phyloP scores from a whole-genome alignment of 2,329 filamentous ascomycete species.

The Ophiosphaerella korrae region DNA sequence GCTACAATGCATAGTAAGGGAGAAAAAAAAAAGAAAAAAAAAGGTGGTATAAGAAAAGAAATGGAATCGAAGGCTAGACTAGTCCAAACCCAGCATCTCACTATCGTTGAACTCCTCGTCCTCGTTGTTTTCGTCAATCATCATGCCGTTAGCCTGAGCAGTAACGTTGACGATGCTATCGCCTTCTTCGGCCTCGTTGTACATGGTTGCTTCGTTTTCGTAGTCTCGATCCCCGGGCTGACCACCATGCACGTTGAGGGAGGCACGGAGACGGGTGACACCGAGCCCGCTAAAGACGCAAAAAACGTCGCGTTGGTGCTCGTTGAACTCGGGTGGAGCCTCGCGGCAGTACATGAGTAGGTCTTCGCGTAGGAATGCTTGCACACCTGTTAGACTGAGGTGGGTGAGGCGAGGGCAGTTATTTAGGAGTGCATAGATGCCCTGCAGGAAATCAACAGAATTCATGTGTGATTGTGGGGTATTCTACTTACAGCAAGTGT shows the following conservation, averaged over 20 bases:
- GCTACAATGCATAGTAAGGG: not conserved
- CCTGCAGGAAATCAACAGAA: constrained; percentile 57
- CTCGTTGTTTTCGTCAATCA: constrained; percentile 42
- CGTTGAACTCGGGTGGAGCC: constrained; percentile 90
- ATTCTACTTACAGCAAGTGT: constrained; percentile 71
- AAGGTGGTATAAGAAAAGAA: not conserved
- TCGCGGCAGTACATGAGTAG: constrained; percentile 84
- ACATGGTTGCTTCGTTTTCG: constrained; percentile 37
- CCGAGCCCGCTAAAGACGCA: constrained; percentile 94
- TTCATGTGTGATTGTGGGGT: not conserved
- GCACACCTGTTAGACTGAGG: constrained; percentile 90
- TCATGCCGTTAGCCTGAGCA: constrained; percentile 44
- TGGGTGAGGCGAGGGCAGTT: constrained; percentile 92
- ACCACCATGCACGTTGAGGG: constrained; percentile 65
- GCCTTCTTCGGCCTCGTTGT: constrained; percentile 38
- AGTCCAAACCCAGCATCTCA: constrained; percentile 49
- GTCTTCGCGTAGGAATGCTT: constrained; percentile 85
- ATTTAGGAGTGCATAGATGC: constrained; percentile 87
- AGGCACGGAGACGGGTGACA: constrained; percentile 75
- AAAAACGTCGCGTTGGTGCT: constrained; percentile 92
- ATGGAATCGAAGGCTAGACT: not conserved
- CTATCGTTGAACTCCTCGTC: constrained; percentile 54
- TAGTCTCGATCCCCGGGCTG: constrained; percentile 21
- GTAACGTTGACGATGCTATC: constrained; percentile 45
- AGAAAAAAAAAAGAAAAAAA: not conserved